phyloP scores from a whole-genome alignment of 2,329 filamentous ascomycete species.

The Thielaviopsis punctulata region DNA sequence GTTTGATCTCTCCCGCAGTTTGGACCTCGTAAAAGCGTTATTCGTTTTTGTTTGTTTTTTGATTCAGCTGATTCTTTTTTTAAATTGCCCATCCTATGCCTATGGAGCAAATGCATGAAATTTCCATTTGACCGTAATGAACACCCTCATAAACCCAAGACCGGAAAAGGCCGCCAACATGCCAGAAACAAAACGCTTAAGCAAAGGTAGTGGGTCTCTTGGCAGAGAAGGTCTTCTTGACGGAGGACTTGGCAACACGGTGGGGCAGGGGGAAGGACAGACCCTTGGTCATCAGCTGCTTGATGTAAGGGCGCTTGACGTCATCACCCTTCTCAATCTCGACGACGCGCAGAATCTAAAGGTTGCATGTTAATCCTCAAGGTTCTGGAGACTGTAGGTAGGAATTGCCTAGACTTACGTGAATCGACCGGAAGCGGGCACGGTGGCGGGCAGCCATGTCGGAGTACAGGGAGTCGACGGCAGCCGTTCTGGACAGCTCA shows the following conservation, averaged over 20 bases:
- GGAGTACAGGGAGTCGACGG: conserved; percentile 93
- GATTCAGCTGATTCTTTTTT: conserved; percentile 13
- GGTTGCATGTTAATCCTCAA: not conserved
- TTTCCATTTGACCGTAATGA: conserved; percentile 43
- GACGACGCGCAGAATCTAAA: conserved; percentile 89
- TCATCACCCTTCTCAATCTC: conserved; percentile 90
- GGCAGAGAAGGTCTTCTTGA: conserved; percentile 84
- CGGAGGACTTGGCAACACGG: conserved; percentile 67
- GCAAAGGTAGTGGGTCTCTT: conserved; percentile 95
- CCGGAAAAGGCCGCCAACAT: conserved; percentile 25
- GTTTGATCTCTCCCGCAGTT: not conserved
- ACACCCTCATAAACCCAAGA: conserved; percentile 40
- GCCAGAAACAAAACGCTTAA: conserved; percentile 46
- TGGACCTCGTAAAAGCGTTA: conserved; percentile 9
- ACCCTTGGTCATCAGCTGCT: conserved; percentile 87
- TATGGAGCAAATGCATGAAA: conserved; percentile 32
- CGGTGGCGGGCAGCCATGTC: conserved; percentile 98
- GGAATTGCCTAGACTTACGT: conserved; percentile 47
- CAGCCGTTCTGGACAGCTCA: conserved; percentile 90
- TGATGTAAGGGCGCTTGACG: conserved; percentile 98
- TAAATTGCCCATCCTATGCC: conserved; percentile 13
- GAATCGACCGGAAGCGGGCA: conserved; percentile 92
- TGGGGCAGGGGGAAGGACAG: conserved; percentile 98
- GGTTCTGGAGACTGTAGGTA: not conserved
- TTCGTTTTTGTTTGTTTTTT: conserved; percentile 11